A percentile compares a stretch with the other conserved stretches of the same genome.
Evolutionary conservation across 345 rosid genomes (phyloP).

Genomic region (Cardamine resedifolia): DNA sequence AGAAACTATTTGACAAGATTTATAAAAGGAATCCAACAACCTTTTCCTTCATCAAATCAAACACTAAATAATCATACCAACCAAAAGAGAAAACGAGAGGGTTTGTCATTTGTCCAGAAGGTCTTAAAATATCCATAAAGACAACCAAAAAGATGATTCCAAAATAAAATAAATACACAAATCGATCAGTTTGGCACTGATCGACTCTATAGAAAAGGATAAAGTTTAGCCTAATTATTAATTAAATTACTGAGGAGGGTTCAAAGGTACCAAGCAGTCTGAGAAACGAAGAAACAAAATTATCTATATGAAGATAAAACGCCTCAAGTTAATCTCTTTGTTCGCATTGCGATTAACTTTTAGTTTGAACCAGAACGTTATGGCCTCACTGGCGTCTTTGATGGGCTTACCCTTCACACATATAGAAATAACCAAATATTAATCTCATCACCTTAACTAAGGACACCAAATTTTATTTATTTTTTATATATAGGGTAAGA

Average conservation of each 20-base stretch:
- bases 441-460: too few species aligned
- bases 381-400: conserved; percentile 91
- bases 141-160: neutral
- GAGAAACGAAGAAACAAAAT: neutral
- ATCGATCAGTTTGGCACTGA: neutral
- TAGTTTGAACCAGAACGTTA: conserved; percentile 46
- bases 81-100: neutral
- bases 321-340: neutral
- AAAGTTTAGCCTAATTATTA: neutral
- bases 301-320: neutral
- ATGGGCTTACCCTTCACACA: conserved; percentile 83
- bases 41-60: neutral
- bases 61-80: neutral
- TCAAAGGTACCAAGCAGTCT: neutral
- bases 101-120: neutral
- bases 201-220: neutral
- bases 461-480: too few species aligned
- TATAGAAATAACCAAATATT: neutral
- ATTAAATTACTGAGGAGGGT: neutral
- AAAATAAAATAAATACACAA: neutral
- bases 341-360: conserved; percentile 13
- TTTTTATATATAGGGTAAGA: too few species aligned
- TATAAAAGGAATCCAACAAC: neutral
- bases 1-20: neutral
- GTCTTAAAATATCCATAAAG: neutral